Percentiles rank a stretch among this genome's conserved stretches.
These are phyloP conservation scores for Bothia castanella DNA, from an alignment of 1,284 basidiomycete species.

Conservation along the genomic window DNA sequence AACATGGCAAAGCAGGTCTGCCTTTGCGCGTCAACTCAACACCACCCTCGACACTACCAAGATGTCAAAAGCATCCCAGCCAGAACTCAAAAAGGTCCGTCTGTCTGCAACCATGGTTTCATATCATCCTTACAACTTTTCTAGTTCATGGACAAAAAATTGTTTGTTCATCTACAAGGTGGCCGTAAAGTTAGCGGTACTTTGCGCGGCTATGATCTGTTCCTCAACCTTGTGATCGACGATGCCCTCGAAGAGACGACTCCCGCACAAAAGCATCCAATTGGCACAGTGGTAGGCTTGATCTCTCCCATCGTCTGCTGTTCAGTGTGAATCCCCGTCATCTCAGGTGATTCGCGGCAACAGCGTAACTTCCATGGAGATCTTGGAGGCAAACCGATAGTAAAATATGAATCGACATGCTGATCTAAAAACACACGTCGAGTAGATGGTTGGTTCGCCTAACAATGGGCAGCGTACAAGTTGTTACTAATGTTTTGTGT, in stretches of 20 bases:
- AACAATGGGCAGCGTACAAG: neutral
- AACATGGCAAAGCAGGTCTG: constrained; percentile 34
- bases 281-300: constrained; percentile 82
- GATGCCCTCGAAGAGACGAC: constrained; percentile 91
- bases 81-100: constrained; percentile 87
- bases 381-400: constrained; percentile 60
- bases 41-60: constrained; percentile 2
- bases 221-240: constrained; percentile 97
- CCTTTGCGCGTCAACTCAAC: constrained; percentile 15
- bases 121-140: constrained; percentile 9
- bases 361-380: constrained; percentile 91
- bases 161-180: constrained; percentile 94
- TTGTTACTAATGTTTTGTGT: constrained; percentile 7
- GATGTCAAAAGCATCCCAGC: constrained; percentile 91
- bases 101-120: neutral
- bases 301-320: neutral
- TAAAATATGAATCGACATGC: neutral
- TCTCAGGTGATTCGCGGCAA: constrained; percentile 88
- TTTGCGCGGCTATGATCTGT: constrained; percentile 97
- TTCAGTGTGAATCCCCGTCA: constrained; percentile 13
- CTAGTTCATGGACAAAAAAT: constrained; percentile 98
- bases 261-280: constrained; percentile 84
- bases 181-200: constrained; percentile 94
- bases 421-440: constrained; percentile 4
- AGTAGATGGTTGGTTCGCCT: constrained; percentile 4